phyloP scores from a whole-genome alignment of 2,329 filamentous ascomycete species.

The Fusarium subglutinans region DNA sequence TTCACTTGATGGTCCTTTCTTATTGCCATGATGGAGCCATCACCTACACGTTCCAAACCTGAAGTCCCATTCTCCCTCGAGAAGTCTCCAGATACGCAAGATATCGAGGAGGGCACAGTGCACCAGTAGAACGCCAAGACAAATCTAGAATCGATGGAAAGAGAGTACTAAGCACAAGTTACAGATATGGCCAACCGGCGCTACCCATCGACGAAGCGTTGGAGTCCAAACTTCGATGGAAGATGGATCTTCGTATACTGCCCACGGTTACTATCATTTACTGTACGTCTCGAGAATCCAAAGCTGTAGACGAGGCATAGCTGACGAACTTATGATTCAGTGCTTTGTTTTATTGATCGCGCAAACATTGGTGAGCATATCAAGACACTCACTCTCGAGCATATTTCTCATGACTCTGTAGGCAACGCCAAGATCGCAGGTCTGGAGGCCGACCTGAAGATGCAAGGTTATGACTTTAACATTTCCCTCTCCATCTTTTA shows the following conservation, averaged over 20 bases:
- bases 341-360: background rate
- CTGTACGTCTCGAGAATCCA: background rate
- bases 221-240: background rate
- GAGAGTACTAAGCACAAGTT: background rate
- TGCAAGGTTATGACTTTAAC: background rate
- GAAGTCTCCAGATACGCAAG: background rate
- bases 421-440: background rate
- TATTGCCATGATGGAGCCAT: background rate
- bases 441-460: background rate
- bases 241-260: background rate
- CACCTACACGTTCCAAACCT: background rate
- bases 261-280: background rate
- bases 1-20: background rate
- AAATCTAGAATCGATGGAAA: background rate
- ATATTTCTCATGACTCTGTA: background rate
- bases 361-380: background rate
- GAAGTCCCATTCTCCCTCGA: background rate
- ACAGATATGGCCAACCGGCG: background rate
- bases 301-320: background rate
- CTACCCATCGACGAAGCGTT: background rate
- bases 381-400: background rate
- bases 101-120: background rate
- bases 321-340: background rate
- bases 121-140: background rate
- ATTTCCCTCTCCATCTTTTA: background rate